These are phyloP conservation scores for Candida coquimbonensis DNA, from an alignment of 805 yeast species.

Conservation along the genomic window DNA sequence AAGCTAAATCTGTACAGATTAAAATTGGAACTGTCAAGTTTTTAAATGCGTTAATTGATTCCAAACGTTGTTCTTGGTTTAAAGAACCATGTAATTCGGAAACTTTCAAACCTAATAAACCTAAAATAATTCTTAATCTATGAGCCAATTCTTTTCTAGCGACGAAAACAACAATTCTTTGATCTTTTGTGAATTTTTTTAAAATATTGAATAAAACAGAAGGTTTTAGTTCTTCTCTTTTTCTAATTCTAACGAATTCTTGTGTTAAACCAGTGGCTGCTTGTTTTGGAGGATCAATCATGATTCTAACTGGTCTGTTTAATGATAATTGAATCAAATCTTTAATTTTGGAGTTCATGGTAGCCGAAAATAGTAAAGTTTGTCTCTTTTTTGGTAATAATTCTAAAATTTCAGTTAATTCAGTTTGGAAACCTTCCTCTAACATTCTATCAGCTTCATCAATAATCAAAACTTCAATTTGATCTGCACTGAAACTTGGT, in stretches of 20 bases:
- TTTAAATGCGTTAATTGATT: constrained; percentile 76
- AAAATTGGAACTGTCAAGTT: constrained; percentile 77
- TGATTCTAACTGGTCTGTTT: constrained; percentile 84
- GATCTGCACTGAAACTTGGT: constrained; percentile 83
- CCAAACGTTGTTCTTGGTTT: constrained; percentile 88
- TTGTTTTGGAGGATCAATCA: constrained; percentile 95
- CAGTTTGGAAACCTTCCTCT: constrained; percentile 97
- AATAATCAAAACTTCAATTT: constrained; percentile 84
- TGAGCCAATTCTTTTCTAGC: constrained; percentile 91
- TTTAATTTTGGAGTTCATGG: constrained; percentile 92
- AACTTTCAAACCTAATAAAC: constrained; percentile 68
- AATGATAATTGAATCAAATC: constrained; percentile 82
- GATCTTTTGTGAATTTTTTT: constrained; percentile 54
- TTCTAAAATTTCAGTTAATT: constrained; percentile 81
- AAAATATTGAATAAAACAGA: constrained; percentile 72
- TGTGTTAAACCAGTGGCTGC: constrained; percentile 88
- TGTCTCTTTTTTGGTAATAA: constrained; percentile 88
- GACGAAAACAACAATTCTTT: constrained; percentile 83
- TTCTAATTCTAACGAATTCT: constrained; percentile 91
- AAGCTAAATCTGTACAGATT: constrained; percentile 95
- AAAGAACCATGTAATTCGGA: constrained; percentile 79
- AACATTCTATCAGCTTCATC: constrained; percentile 99
- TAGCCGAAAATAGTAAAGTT: constrained; percentile 91
- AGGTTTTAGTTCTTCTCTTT: constrained; percentile 77
- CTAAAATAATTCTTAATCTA: constrained; percentile 66